Evolutionary conservation across 2,329 filamentous ascomycete species (phyloP), one percentile per base, ranked within the genome.

Genomic region (Botrytis tulipae): DNA sequence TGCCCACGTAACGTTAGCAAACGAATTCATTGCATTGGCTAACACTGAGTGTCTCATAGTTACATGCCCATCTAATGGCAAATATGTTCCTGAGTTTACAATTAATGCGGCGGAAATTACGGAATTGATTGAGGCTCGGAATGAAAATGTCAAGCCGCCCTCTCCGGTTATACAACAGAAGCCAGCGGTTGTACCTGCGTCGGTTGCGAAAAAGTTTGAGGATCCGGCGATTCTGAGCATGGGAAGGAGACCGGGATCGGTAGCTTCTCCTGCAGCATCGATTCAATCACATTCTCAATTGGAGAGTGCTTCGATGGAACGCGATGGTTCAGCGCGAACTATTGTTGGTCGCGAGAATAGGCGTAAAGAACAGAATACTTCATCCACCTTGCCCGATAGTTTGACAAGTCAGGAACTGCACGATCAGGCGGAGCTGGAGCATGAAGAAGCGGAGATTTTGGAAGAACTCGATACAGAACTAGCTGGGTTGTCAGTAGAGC

Each of bases 381-480:
- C 82, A 37, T 82, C 83, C n/a, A 82, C 82, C 2, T 78, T 87
- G 54, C 82, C 81, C 0, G 84, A 86, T 66, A 83, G 85, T 5
- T 84, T 87, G 78, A 83, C 82, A 73, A 83, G 81, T 51, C 75
- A 84, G 67, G 82, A 80, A 65, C 63, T 84, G 63, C 78, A 79
- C 73, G 78, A 80, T 68, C 78, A 77, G 18, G 77, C 74, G 8
- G 74, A 69, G 8, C 76, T 70, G 16, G 74, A 69, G 9, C 76
- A 72, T 46, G 74, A 68, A 62, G 66, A 68, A n/a, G 48, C 54
- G 20, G 75, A 79, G 61, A 74, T 75, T 61, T 72, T 80, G 25
- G 78, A 80, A 42, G 79, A 80, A 54, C 54, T 77, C 22, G 76
- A 75, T 18, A 74, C 74, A 35, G 77, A 77, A 73, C 48, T 69